phyloP scores from a whole-genome alignment of 2,329 filamentous ascomycete species.

The Claviceps pusilla region DNA sequence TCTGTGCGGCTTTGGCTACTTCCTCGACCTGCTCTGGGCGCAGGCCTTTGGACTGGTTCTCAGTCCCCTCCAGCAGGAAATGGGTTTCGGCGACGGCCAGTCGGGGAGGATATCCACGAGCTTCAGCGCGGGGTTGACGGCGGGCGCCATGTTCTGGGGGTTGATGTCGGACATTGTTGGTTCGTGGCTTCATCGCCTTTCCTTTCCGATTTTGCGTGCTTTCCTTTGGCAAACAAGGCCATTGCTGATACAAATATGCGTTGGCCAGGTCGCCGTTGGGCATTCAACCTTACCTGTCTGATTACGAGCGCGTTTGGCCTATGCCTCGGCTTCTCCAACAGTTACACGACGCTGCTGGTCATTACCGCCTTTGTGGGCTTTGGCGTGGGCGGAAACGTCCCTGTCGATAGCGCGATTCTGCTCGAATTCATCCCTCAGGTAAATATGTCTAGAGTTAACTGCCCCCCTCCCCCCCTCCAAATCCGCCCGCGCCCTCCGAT shows the following conservation, averaged over 20 bases:
- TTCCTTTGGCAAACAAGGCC: not conserved
- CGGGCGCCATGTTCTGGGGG: constrained; percentile 40
- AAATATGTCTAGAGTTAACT: too few relatives aligned
- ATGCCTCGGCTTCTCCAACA: constrained; percentile 32
- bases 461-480: not conserved
- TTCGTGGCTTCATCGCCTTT: constrained; percentile 3
- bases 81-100: constrained; percentile 29
- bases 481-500: constrained; percentile 37
- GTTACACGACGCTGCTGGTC: constrained; percentile 35
- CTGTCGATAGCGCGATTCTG: constrained; percentile 39
- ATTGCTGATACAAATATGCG: not conserved
- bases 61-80: constrained; percentile 38
- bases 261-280: constrained; percentile 29
- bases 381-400: constrained; percentile 38
- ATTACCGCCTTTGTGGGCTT: constrained; percentile 40
- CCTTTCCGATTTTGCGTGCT: not conserved
- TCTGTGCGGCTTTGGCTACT: constrained; percentile 38
- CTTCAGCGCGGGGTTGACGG: constrained; percentile 30
- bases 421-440: constrained; percentile 36
- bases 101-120: constrained; percentile 35
- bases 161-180: constrained; percentile 36
- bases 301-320: constrained; percentile 38
- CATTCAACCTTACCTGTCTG: constrained; percentile 44
- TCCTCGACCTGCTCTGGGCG: constrained; percentile 42
- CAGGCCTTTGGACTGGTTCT: constrained; percentile 42